Base-by-base conservation (phyloP, 805 yeast species). In the Ogataea allantospora region DNA sequence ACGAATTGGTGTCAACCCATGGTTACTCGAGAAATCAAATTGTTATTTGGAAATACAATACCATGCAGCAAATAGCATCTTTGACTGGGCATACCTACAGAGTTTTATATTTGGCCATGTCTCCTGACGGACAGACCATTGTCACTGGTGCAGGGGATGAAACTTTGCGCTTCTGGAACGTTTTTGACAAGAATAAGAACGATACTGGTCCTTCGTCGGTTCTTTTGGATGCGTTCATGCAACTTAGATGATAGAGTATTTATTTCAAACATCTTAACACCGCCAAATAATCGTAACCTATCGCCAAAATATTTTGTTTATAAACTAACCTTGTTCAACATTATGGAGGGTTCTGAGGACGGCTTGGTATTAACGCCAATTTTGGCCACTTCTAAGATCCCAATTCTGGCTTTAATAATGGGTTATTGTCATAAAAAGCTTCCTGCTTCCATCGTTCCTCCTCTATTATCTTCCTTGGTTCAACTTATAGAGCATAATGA, bases 61-160 rank as follows among this genome's bases (percentile, higher is more conserved):
- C 84, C 11, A 78, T 93, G 89, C 85, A 87, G 50, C 98, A 91
- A 51, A 78, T 93, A 22, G 96, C 96, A 0, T 86, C 89, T 15
- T 73, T 93, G 38, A 87, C 95, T 10, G 99, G 98, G 0, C 99
- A 93, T 58, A 87, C 96, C 1, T 87, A 83, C 56, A 72, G 99
- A 45, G 98, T 93, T 9, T 67, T 93, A 33, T 93, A 93, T 58
- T 68, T 93, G 50, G 78, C 96, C 4, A 70, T 91, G 65, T 84
- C 95, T 13, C 96, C 97, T 0, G 98, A 93, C 63, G 99, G 99
- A 0, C 88, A 87, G 46, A 88, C 97, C 0, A 83, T 93, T 10
- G 99, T 91, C 2, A 89, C 99, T 0, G 99, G 99, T 2, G 97
- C 99, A 1, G 99, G 98, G 4, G 99, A 93, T 63, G 99, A 93